Evolutionary conservation across 805 yeast species (phyloP).

Genomic region (Lipomyces anomalus): DNA sequence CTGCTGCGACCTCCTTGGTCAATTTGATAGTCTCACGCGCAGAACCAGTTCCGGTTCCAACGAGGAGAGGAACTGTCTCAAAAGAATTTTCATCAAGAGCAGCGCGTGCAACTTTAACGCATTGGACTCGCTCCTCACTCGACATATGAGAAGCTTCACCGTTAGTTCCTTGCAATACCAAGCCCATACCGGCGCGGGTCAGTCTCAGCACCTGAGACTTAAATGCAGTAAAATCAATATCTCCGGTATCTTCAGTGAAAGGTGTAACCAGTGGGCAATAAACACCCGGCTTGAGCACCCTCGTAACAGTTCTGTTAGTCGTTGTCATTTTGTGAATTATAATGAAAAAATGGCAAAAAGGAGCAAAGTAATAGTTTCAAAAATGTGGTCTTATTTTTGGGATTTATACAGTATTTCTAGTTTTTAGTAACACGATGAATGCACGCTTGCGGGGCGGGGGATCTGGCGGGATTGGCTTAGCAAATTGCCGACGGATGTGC

Average conservation of each 20-base stretch:
- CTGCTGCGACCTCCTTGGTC: slow-evolving; percentile 27
- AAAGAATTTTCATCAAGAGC: slow-evolving; percentile 34
- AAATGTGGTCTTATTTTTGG: too few species aligned
- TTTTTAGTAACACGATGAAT: too few species aligned
- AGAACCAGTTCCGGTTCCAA: slow-evolving; percentile 46
- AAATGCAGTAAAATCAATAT: slow-evolving; percentile 20
- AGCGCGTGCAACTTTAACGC: slow-evolving; percentile 29
- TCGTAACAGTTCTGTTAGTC: background rate
- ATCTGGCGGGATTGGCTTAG: too few species aligned
- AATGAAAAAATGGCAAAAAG: too few species aligned
- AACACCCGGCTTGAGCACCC: slow-evolving; percentile 18
- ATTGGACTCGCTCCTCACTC: slow-evolving; percentile 38
- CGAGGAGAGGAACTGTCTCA: slow-evolving; percentile 41
- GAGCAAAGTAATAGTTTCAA: too few species aligned
- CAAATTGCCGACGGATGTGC: too few species aligned
- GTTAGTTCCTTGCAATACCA: slow-evolving; percentile 24
- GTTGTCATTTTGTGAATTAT: background rate
- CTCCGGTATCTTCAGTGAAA: slow-evolving; percentile 9
- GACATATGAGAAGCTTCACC: slow-evolving; percentile 43
- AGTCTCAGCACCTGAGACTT: slow-evolving; percentile 20
- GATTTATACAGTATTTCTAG: too few species aligned
- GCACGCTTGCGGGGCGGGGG: too few species aligned
- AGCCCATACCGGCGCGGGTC: slow-evolving; percentile 24
- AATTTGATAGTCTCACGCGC: slow-evolving; percentile 41
- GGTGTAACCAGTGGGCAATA: slow-evolving; percentile 22